phyloP scores from a whole-genome alignment of 805 yeast genomes.

The Kazachstania martiniae region DNA sequence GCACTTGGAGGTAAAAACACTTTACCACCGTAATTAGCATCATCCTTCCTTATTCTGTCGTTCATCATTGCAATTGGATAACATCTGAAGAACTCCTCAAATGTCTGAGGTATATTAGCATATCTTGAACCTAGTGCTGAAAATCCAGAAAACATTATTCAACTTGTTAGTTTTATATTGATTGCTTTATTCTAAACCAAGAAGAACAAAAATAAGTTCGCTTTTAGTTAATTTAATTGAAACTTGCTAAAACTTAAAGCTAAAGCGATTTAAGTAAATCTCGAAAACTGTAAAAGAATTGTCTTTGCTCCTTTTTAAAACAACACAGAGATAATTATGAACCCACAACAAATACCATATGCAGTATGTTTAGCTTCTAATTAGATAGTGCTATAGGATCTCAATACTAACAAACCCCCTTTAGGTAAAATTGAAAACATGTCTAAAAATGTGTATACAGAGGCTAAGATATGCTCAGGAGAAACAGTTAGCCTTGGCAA shows the following conservation, averaged over 20 bases:
- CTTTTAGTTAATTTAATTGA: no score
- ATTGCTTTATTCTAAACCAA: no score
- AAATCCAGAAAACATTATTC: no score
- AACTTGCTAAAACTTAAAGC: no score
- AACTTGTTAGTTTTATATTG: no score
- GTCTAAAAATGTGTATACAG: constrained; percentile 55
- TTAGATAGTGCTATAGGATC: neutral
- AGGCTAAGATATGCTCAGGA: constrained; percentile 62
- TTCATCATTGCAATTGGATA: constrained; percentile 90
- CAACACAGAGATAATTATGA: neutral
- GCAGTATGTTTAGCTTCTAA: neutral
- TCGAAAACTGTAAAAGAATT: no score
- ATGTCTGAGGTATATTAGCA: constrained; percentile 33
- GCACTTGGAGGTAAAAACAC: constrained; percentile 92
- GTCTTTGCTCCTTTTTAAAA: neutral
- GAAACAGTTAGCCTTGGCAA: constrained; percentile 62
- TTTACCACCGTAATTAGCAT: constrained; percentile 89
- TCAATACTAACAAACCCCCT: neutral
- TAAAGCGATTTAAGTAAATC: no score
- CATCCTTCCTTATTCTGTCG: constrained; percentile 57
- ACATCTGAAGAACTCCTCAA: constrained; percentile 84
- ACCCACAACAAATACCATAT: neutral
- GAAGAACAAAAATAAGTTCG: no score
- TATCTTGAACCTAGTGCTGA: no score
- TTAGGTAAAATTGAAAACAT: constrained; percentile 24